Percentiles rank a stretch among this genome's conserved stretches.
Conservation (phyloP, 805 yeast genomes). For the Lipomyces starkeyi region DNA sequence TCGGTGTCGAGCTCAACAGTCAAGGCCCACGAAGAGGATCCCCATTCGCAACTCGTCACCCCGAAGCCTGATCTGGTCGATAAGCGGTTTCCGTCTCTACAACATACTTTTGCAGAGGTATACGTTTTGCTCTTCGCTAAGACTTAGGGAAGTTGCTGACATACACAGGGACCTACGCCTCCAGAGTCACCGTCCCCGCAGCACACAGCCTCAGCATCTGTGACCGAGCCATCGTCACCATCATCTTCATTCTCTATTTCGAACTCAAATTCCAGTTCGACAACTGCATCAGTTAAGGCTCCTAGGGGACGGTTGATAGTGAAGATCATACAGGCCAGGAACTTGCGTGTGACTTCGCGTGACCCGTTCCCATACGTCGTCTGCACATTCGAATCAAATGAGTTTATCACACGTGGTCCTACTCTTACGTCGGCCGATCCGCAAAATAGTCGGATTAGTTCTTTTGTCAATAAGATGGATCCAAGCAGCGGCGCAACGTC, state of each 20-base stretch:
- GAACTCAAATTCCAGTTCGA: slow-evolving; percentile 4
- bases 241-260: slow-evolving; percentile 26
- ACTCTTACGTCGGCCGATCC: slow-evolving; percentile 42
- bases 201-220: neutral
- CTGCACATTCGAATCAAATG: slow-evolving; percentile 89
- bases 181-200: slow-evolving; percentile 15
- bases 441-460: slow-evolving; percentile 27
- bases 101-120: slow-evolving; percentile 22
- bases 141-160: neutral
- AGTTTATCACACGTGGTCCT: slow-evolving; percentile 84
- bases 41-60: slow-evolving; percentile 15
- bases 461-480: slow-evolving; percentile 24
- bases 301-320: slow-evolving; percentile 87
- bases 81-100: slow-evolving; percentile 29
- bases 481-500: slow-evolving; percentile 15
- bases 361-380: slow-evolving; percentile 79
- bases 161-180: slow-evolving; percentile 10
- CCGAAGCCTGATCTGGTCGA: slow-evolving; percentile 35
- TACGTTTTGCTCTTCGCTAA: neutral
- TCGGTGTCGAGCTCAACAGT: neutral
- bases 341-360: slow-evolving; percentile 61
- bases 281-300: slow-evolving; percentile 42
- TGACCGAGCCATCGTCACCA: slow-evolving; percentile 19
- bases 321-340: slow-evolving; percentile 78
- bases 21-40: slow-evolving; percentile 7